These are phyloP conservation scores for Neophaeococcomyces aloes DNA, from an alignment of 2,329 filamentous ascomycete species.

Conservation along the genomic window DNA sequence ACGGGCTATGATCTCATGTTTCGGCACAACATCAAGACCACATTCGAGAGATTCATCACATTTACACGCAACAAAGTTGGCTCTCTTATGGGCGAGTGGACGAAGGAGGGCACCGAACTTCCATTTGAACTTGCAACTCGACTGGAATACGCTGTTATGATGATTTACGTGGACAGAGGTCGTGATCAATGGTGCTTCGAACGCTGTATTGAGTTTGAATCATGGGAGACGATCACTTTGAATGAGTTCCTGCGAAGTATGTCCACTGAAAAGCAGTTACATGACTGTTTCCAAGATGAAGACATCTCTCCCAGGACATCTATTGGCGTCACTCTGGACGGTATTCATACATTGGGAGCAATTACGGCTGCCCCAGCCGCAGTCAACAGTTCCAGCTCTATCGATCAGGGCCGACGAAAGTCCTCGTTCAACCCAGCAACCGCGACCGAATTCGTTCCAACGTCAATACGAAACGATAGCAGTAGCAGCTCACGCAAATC, in stretches of 20 bases:
- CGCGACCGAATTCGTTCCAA: too few relatives aligned
- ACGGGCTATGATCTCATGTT: slow-evolving; percentile 9
- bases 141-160: slow-evolving; percentile 5
- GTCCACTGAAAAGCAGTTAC: too few relatives aligned
- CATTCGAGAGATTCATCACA: slow-evolving; percentile 1
- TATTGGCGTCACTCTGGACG: too few relatives aligned
- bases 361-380: too few relatives aligned
- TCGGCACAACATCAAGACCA: neutral
- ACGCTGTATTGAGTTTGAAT: neutral
- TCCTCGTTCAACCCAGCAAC: too few relatives aligned
- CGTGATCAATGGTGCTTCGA: neutral
- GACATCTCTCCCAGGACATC: too few relatives aligned
- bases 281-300: too few relatives aligned
- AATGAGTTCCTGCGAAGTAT: neutral
- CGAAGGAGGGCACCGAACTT: neutral
- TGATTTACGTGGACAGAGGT: neutral
- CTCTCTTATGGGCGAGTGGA: slow-evolving; percentile 3
- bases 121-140: slow-evolving; percentile 1
- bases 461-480: too few relatives aligned
- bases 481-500: too few relatives aligned
- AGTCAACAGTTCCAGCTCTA: too few relatives aligned
- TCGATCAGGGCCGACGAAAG: too few relatives aligned
- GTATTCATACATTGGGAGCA: too few relatives aligned
- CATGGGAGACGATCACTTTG: neutral
- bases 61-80: slow-evolving; percentile 8